A percentile compares a stretch with the other conserved stretches of the same genome.
These are phyloP conservation scores for Phragmites australis DNA, from an alignment of 176 grass and related monocot genomes.

Conservation along the genomic window DNA sequence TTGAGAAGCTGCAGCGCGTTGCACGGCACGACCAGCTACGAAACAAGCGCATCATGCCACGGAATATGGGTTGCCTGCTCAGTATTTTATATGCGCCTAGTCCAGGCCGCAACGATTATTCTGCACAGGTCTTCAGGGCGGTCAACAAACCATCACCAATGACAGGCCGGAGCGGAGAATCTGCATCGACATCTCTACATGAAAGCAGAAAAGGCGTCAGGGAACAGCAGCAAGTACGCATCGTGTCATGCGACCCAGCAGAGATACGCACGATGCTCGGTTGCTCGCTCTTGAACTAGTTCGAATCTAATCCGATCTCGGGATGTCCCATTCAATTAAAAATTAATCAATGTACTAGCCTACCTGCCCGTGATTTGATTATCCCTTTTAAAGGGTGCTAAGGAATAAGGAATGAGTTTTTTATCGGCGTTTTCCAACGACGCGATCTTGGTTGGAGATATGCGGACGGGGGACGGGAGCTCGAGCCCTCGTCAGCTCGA, in stretches of 20 bases:
- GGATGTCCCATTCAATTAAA: background rate
- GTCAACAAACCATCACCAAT: constrained; percentile 40
- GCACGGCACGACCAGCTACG: constrained; percentile 22
- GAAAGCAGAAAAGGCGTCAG: constrained; percentile 28
- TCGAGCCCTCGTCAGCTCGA: no score
- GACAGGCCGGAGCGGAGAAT: constrained; percentile 27
- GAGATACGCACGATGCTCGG: background rate
- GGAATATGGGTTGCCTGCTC: background rate
- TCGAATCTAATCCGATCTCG: background rate
- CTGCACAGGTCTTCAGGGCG: constrained; percentile 36
- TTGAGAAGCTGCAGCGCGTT: constrained; percentile 33
- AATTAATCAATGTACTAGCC: background rate
- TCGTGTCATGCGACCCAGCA: constrained; percentile 21
- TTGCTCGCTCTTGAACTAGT: constrained; percentile 1
- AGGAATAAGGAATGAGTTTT: no score
- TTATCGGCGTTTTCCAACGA: no score
- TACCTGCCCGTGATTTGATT: constrained; percentile 8
- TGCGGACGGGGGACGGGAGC: no score
- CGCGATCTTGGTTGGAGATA: no score
- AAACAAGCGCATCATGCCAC: constrained; percentile 36
- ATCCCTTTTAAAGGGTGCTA: no score
- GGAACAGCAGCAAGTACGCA: constrained; percentile 23
- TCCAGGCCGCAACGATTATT: background rate
- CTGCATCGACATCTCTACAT: constrained; percentile 50
- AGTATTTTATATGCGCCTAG: background rate